Conservation (phyloP, 2,329 filamentous ascomycete species). For the Apiospora koreana region DNA sequence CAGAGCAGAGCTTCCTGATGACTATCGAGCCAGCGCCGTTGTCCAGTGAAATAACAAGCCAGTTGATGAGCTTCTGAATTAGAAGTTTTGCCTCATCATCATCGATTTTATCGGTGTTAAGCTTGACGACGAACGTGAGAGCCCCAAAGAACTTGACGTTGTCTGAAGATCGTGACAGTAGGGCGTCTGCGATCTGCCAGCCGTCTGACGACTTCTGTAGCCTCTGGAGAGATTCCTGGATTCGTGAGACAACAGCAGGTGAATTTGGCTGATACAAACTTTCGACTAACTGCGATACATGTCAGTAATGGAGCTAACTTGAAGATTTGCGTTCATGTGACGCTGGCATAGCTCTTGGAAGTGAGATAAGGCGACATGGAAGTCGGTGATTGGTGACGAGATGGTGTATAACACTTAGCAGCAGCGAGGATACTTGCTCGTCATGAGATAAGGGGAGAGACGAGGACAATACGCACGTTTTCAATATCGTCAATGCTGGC, state of each 20-base stretch:
- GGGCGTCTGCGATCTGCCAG: conserved; percentile 80
- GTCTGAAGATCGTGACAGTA: conserved; percentile 68
- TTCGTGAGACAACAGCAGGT: conserved; percentile 47
- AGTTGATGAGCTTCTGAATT: conserved; percentile 60
- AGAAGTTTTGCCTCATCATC: conserved; percentile 60
- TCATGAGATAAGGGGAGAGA: not conserved
- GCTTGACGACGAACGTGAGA: conserved; percentile 88
- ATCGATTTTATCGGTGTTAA: conserved; percentile 81
- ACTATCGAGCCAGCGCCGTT: conserved; percentile 61
- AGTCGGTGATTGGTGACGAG: not conserved
- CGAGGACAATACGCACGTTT: not conserved
- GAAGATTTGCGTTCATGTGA: not conserved
- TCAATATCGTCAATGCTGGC: conserved; percentile 8
- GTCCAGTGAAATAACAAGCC: conserved; percentile 58
- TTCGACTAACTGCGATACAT: conserved; percentile 45
- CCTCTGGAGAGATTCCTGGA: conserved; percentile 74
- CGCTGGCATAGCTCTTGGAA: not conserved
- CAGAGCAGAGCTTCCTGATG: conserved; percentile 74
- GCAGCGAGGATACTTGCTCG: not conserved
- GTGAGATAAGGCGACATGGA: not conserved
- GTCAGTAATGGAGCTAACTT: not conserved
- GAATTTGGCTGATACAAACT: conserved; percentile 55
- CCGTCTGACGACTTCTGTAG: conserved; percentile 79
- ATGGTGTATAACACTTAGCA: not conserved
- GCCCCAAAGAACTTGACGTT: conserved; percentile 91